These are phyloP conservation scores for Backusella circina DNA, from an alignment of 192 early-diverging fungal genomes.

Conservation along the genomic window DNA sequence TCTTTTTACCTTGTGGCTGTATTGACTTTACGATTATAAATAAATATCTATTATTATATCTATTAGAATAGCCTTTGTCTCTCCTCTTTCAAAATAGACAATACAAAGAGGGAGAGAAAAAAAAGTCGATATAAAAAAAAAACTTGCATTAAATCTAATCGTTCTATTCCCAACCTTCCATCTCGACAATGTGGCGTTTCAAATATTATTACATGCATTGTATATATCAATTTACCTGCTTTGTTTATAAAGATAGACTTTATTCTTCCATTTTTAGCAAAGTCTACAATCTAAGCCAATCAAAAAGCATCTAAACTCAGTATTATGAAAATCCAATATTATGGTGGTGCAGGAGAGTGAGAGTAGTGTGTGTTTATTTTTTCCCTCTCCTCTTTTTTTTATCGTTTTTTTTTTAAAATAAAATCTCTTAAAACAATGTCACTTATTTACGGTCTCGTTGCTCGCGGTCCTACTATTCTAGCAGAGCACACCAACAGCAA, in stretches of 20 bases:
- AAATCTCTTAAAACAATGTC: constrained; percentile 48
- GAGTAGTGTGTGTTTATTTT: not conserved
- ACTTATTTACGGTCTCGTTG: constrained; percentile 80
- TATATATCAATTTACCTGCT: no score
- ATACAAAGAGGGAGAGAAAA: no score
- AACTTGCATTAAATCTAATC: not conserved
- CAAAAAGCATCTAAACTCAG: not conserved
- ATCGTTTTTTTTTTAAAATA: not conserved
- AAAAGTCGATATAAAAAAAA: no score
- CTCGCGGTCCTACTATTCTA: constrained; percentile 72
- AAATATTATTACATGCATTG: no score
- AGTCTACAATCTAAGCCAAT: not conserved
- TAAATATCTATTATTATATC: no score
- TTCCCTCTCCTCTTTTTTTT: not conserved
- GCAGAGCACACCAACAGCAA: constrained; percentile 80
- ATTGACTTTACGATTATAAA: no score
- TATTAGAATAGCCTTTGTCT: not conserved
- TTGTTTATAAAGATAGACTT: not conserved
- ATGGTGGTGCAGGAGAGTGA: not conserved
- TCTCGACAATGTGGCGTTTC: not conserved
- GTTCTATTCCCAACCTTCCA: not conserved
- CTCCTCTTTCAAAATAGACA: not conserved
- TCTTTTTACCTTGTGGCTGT: no score
- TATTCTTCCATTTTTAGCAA: not conserved
- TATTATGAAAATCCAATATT: not conserved